A percentile compares a stretch with the other conserved stretches of the same genome.
Conservation (phyloP, 1,284 basidiomycete genomes). For the Thelephora terrestris region DNA sequence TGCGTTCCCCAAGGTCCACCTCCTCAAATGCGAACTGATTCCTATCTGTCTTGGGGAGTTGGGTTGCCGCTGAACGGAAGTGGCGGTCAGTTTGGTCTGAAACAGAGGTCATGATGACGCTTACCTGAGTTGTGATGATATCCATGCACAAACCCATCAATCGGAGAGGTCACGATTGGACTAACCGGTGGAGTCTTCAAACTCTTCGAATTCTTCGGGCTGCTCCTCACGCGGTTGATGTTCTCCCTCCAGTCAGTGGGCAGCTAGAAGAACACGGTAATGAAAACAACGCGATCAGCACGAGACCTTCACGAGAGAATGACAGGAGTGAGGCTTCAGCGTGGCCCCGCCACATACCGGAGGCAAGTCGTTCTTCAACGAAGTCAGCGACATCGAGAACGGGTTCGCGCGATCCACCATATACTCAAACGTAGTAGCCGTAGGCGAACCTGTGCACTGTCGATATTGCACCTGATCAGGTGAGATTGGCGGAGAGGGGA, state of each 20-base stretch:
- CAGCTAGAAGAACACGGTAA: slow-evolving; percentile 24
- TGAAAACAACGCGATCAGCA: slow-evolving; percentile 6
- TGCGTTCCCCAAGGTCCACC: not conserved
- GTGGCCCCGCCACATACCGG: slow-evolving; percentile 27
- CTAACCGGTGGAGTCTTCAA: slow-evolving; percentile 4
- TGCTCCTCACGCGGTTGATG: slow-evolving; percentile 26
- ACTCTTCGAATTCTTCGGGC: slow-evolving; percentile 8
- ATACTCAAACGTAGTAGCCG: not conserved
- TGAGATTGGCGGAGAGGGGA: not conserved
- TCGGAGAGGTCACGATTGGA: too few species aligned
- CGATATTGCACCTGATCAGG: not conserved
- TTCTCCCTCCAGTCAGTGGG: slow-evolving; percentile 41
- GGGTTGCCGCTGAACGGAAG: too few species aligned
- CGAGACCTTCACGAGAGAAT: slow-evolving; percentile 5
- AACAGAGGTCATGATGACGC: too few species aligned
- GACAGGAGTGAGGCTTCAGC: not conserved
- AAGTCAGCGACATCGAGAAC: slow-evolving; percentile 16
- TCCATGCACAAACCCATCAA: too few species aligned
- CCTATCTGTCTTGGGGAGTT: too few species aligned
- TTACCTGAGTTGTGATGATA: too few species aligned
- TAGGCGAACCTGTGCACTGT: not conserved
- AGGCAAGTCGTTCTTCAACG: slow-evolving; percentile 27
- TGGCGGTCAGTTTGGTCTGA: too few species aligned
- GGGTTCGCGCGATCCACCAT: too few species aligned
- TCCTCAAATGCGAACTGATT: too few species aligned